Evolutionary conservation across 2,329 filamentous ascomycete genomes (phyloP).

Genomic region (Verticillium albo-atrum): DNA sequence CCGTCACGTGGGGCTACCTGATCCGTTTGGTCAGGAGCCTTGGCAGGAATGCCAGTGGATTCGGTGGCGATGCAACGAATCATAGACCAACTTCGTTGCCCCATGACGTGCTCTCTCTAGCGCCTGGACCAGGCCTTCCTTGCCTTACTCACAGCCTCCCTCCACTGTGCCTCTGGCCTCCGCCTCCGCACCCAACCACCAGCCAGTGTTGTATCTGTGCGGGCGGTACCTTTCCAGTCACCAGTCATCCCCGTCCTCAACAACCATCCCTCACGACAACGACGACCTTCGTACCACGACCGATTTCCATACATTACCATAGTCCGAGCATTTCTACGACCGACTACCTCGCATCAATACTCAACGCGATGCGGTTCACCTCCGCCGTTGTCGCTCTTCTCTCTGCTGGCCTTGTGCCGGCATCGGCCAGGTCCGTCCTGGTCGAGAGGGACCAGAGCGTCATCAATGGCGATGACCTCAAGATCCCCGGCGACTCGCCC

Average conservation of each 20-base stretch:
- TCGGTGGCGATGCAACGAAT: slow-evolving; percentile 7
- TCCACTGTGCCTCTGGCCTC: slow-evolving; percentile 6
- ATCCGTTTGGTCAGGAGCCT: neutral
- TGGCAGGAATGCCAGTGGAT: neutral
- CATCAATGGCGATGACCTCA: slow-evolving; percentile 45
- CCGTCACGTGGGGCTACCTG: neutral
- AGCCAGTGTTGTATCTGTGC: slow-evolving; percentile 1
- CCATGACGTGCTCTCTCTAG: slow-evolving; percentile 13
- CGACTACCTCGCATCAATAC: neutral
- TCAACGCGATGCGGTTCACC: slow-evolving; percentile 34
- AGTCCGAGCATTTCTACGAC: neutral
- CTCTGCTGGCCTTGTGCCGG: slow-evolving; percentile 39
- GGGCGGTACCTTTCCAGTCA: neutral
- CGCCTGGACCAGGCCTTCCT: slow-evolving; percentile 4
- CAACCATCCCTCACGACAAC: slow-evolving; percentile 5
- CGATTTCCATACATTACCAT: neutral
- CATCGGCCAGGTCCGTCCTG: slow-evolving; percentile 34
- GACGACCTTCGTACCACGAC: neutral
- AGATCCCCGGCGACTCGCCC: slow-evolving; percentile 81
- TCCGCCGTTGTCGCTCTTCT: slow-evolving; percentile 39
- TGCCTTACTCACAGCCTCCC: slow-evolving; percentile 7
- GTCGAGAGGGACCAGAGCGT: slow-evolving; percentile 46
- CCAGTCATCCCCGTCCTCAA: slow-evolving; percentile 3
- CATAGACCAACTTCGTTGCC: slow-evolving; percentile 5
- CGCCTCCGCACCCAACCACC: slow-evolving; percentile 9